Evolutionary conservation across 2,329 filamentous ascomycete genomes (phyloP).

Genomic region (Diaporthe velutina): DNA sequence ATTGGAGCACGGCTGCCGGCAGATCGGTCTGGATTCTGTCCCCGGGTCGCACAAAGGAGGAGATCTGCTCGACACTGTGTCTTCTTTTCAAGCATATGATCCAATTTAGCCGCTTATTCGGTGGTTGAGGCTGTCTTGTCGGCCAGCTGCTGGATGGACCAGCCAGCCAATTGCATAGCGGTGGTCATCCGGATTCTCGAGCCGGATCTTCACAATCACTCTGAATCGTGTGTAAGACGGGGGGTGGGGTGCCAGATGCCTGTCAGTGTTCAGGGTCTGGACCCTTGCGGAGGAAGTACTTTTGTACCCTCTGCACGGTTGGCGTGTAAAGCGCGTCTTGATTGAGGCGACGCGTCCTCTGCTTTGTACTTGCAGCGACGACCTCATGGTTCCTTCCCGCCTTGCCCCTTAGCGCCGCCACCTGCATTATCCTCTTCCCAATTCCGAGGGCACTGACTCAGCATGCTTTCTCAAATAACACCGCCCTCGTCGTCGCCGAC

Average conservation of each 20-base stretch:
- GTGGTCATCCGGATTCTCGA: background rate
- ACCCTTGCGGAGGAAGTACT: background rate
- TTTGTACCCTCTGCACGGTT: background rate
- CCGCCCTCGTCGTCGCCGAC: constrained; percentile 36
- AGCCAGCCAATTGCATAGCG: background rate
- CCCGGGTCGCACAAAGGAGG: background rate
- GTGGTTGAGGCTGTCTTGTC: background rate
- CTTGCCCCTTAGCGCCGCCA: background rate
- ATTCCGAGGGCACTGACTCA: background rate
- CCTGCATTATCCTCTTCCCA: background rate
- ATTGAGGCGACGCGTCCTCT: constrained; percentile 1
- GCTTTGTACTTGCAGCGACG: background rate
- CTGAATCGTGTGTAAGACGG: background rate
- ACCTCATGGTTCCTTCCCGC: background rate
- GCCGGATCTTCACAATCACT: background rate
- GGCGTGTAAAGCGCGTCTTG: constrained; percentile 1
- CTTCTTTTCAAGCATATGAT: background rate
- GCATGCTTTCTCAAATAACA: constrained; percentile 23
- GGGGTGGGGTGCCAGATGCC: background rate
- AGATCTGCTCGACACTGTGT: background rate
- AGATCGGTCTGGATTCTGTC: background rate
- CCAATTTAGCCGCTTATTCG: background rate
- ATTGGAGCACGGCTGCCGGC: constrained; percentile 17
- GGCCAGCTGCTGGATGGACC: background rate
- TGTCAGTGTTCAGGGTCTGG: background rate